Evolutionary conservation across 768 basidiomycete genomes (phyloP).

Genomic region (Pisolithus tinctorius): DNA sequence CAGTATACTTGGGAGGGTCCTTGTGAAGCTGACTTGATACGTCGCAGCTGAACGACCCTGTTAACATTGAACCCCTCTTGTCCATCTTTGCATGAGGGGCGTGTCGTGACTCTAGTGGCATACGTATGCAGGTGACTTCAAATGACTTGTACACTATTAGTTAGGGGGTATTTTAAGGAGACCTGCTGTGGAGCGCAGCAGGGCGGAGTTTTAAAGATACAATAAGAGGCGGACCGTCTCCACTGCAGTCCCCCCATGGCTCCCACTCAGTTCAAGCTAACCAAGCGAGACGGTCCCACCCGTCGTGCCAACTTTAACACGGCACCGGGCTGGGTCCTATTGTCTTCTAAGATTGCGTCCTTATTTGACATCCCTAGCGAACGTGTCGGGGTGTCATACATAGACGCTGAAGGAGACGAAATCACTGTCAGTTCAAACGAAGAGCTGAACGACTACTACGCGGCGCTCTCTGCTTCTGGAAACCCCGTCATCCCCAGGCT

Average conservation of each 20-base stretch:
- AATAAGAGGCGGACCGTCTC: slow-evolving; percentile 8
- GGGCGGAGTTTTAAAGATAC: slow-evolving; percentile 37
- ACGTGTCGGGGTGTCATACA: slow-evolving; percentile 61
- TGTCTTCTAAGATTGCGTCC: slow-evolving; percentile 49
- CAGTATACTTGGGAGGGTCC: neutral
- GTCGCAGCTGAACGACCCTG: slow-evolving; percentile 62
- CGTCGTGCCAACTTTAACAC: slow-evolving; percentile 51
- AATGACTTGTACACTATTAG: too few species aligned
- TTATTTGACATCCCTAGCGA: slow-evolving; percentile 51
- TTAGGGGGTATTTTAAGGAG: too few species aligned
- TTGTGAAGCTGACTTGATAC: neutral
- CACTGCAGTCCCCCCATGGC: slow-evolving; percentile 15
- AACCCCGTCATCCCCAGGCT: slow-evolving; percentile 48
- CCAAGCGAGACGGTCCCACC: slow-evolving; percentile 46
- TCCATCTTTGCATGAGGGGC: slow-evolving; percentile 59
- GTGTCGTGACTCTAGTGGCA: too few species aligned
- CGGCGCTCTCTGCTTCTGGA: slow-evolving; percentile 20
- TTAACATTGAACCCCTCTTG: slow-evolving; percentile 55
- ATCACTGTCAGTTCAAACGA: slow-evolving; percentile 72
- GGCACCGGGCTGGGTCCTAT: slow-evolving; percentile 48
- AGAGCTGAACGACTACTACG: slow-evolving; percentile 71
- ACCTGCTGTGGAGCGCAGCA: slow-evolving; percentile 24
- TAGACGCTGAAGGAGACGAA: slow-evolving; percentile 67
- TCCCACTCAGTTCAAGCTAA: slow-evolving; percentile 63
- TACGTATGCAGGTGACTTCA: too few species aligned